Conservation (phyloP, 768 basidiomycete genomes). For the Boletus rubropictus region DNA sequence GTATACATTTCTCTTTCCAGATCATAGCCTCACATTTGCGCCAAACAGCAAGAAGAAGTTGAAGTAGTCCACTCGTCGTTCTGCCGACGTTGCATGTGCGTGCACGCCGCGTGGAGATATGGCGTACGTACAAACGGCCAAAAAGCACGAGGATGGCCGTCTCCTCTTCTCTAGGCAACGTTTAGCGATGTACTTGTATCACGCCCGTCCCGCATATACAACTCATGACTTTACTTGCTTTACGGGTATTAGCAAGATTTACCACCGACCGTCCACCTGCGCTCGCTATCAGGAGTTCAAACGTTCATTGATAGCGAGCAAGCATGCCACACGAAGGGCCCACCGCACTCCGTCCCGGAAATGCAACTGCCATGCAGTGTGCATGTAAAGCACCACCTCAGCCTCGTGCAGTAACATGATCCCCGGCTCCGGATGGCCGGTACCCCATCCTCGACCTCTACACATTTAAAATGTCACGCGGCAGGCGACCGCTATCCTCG, state of each 20-base stretch:
- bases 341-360: too few relatives aligned
- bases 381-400: too few relatives aligned
- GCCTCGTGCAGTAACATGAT: too few relatives aligned
- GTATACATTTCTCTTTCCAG: constrained; percentile 29
- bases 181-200: constrained; percentile 18
- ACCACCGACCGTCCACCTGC: too few relatives aligned
- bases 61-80: constrained; percentile 54
- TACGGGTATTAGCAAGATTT: neutral
- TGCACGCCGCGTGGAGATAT: constrained; percentile 5
- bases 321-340: too few relatives aligned
- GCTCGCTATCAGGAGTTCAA: neutral
- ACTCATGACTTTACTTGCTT: constrained; percentile 5
- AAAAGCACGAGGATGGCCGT: neutral
- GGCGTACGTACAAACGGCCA: constrained; percentile 9
- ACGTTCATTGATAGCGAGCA: too few relatives aligned
- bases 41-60: constrained; percentile 86
- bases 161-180: neutral
- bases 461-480: too few relatives aligned
- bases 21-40: neutral
- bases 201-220: constrained; percentile 16
- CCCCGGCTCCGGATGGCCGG: too few relatives aligned
- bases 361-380: too few relatives aligned
- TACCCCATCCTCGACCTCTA: too few relatives aligned
- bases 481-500: too few relatives aligned
- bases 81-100: neutral